Evolutionary conservation across 1,284 basidiomycete genomes (phyloP).

Genomic region (Meira nashicola): DNA sequence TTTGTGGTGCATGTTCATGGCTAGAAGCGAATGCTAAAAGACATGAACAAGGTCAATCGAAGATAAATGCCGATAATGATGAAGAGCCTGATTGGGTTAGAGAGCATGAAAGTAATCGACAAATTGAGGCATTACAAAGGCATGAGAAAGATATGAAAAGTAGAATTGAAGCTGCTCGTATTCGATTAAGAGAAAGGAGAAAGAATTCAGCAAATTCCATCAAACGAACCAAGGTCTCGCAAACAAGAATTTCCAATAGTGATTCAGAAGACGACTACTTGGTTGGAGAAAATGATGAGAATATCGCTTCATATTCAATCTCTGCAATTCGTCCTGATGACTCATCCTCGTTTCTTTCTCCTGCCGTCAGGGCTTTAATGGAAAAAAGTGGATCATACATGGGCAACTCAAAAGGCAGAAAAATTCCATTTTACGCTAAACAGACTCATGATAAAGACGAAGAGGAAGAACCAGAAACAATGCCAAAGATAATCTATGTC

Average conservation of each 20-base stretch:
- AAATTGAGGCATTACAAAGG: slow-evolving; percentile 33
- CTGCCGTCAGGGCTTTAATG: slow-evolving; percentile 75
- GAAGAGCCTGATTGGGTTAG: slow-evolving; percentile 55
- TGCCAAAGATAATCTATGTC: slow-evolving; percentile 70
- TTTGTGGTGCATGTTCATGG: slow-evolving; percentile 54
- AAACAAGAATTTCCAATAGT: not conserved
- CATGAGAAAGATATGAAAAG: slow-evolving; percentile 50
- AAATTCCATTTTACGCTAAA: not conserved
- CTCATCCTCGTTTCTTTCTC: slow-evolving; percentile 60
- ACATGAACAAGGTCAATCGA: slow-evolving; percentile 18
- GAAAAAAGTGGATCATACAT: slow-evolving; percentile 53
- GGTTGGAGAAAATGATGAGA: not conserved
- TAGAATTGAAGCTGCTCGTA: slow-evolving; percentile 27
- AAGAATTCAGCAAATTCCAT: not conserved
- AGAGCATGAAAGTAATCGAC: slow-evolving; percentile 50
- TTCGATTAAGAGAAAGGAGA: slow-evolving; percentile 1
- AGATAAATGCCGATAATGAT: slow-evolving; percentile 9
- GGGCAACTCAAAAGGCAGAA: not conserved
- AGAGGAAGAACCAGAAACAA: slow-evolving; percentile 47
- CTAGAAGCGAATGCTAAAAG: slow-evolving; percentile 42
- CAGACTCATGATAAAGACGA: slow-evolving; percentile 37
- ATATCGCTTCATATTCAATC: not conserved
- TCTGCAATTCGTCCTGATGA: not conserved
- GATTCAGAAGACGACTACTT: slow-evolving; percentile 3
- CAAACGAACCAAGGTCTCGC: slow-evolving; percentile 11